Base-by-base conservation (phyloP, 225 moss, liverwort and hornwort genomes). In the Takakia lepidozioides region DNA sequence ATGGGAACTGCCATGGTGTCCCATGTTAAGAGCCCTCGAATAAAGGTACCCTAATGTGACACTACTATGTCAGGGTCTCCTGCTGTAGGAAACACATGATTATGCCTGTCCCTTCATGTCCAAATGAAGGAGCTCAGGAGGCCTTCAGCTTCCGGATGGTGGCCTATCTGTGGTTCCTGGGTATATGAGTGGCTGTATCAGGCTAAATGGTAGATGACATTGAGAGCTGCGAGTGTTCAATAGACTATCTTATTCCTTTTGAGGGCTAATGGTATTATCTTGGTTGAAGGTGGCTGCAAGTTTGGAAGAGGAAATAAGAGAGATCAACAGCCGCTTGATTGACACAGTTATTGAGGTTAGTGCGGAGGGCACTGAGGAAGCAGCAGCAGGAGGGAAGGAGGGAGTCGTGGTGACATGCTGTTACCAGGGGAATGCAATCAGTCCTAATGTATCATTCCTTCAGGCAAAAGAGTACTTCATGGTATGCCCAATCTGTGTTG, bases 261-360 rank as follows among this genome's bases (percentile, higher is more conserved):
- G n/a, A n/a, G n/a, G n/a, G n/a, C n/a, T n/a, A n/a, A n/a, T n/a
- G n/a, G n/a, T n/a, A n/a, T n/a, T n/a, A n/a, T 54, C n/a, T 15
- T 50, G 1, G 28, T n/a, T 29, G 37, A 73, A 95, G 95, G 73
- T 90, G 25, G 73, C 79, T 26, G 53, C 48, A n/a, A 63, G 60
- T 59, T 65, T 98, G 48, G 72, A 70, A 51, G 80, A 85, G 38
- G 98, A 98, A 60, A 91, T 98, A 16, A 64, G 55, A 52, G 62
- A 71, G 19, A 68, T 80, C 36, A 98, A 98, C 49, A 71, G 73
- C 29, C 67, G 66, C 51, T 69, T 98, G 51, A 98, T 98, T 57
- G 98, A 98, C 46, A 91, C 85, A 16, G 82, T 85, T 29, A 82
- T 91, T 9, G 87, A 85, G 71, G 84, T 98, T 27, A 91, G 81